Conservation (phyloP, 2,329 filamentous ascomycete species). For the Leptographium radiaticola region DNA sequence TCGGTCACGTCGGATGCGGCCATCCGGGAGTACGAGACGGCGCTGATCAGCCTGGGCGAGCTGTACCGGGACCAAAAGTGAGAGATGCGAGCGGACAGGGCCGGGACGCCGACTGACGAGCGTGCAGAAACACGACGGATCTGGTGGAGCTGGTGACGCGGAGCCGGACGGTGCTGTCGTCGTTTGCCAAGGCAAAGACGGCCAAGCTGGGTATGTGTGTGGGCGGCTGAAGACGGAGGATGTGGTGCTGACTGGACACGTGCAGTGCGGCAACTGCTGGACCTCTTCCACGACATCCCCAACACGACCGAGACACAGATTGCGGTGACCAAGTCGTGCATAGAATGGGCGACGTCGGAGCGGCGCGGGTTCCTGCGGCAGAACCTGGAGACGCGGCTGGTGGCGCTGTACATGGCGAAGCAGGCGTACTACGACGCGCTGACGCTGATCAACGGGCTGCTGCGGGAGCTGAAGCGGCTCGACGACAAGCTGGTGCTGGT, state of each 20-base stretch:
- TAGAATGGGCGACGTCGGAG: constrained; percentile 96
- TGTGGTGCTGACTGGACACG: not conserved
- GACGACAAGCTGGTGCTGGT: constrained; percentile 98
- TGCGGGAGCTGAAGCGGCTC: constrained; percentile 92
- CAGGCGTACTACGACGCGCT: constrained; percentile 95
- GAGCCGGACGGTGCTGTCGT: constrained; percentile 82
- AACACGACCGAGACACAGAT: constrained; percentile 92
- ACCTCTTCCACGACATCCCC: constrained; percentile 87
- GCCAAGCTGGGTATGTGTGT: constrained; percentile 76
- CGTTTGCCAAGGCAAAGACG: constrained; percentile 97
- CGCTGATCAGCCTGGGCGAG: constrained; percentile 79
- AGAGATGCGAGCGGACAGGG: constrained; percentile 20
- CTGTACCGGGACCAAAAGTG: constrained; percentile 82
- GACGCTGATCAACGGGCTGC: constrained; percentile 87
- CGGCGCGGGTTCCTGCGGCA: constrained; percentile 92
- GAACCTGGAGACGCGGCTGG: constrained; percentile 92
- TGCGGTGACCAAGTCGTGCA: constrained; percentile 92
- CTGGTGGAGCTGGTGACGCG: constrained; percentile 82
- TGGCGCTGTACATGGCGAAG: constrained; percentile 91
- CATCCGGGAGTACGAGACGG: constrained; percentile 81
- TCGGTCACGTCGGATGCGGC: constrained; percentile 73
- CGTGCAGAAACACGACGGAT: constrained; percentile 59
- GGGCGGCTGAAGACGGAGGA: too few species aligned
- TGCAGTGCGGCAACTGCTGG: constrained; percentile 89
- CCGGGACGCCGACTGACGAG: not conserved